Conservation (phyloP, 441 rosid species). For the Brassica balearica region DNA sequence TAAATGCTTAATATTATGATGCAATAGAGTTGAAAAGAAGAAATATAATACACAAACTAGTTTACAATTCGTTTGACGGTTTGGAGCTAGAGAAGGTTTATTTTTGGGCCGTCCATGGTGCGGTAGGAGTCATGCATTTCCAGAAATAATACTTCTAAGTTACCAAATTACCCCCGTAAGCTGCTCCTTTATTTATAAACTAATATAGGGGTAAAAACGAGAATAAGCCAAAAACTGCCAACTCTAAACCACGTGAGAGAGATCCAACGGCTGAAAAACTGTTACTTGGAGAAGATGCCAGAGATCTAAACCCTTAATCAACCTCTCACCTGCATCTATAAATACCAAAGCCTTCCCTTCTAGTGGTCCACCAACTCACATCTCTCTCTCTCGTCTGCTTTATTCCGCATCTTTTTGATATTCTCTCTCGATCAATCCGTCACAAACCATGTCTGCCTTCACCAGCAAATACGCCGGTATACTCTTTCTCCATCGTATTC, state of each 20-base stretch:
- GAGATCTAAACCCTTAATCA: constrained; percentile 39
- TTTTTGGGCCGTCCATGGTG: background rate
- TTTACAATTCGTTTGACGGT: too few relatives aligned
- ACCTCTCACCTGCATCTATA: constrained; percentile 32
- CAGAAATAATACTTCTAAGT: background rate
- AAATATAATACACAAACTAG: too few relatives aligned
- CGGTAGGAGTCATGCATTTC: constrained; percentile 27
- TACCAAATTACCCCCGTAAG: constrained; percentile 9
- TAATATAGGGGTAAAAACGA: constrained; percentile 15
- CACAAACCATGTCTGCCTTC: constrained; percentile 46
- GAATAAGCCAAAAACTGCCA: constrained; percentile 21
- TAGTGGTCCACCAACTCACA: constrained; percentile 24
- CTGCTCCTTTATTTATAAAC: background rate
- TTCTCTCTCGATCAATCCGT: constrained; percentile 41
- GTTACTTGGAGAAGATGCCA: constrained; percentile 44
- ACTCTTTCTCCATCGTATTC: background rate
- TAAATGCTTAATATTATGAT: background rate
- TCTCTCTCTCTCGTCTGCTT: constrained; percentile 16
- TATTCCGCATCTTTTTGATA: constrained; percentile 21
- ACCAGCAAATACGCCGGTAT: constrained; percentile 49
- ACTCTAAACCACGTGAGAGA: constrained; percentile 33
- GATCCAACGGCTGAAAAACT: constrained; percentile 44
- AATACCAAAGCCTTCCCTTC: background rate
- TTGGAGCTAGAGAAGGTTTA: too few relatives aligned
- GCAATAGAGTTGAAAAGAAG: too few relatives aligned